Evolutionary conservation across 2,329 filamentous ascomycete species (phyloP).

Genomic region (Sordariomycetes sp.): DNA sequence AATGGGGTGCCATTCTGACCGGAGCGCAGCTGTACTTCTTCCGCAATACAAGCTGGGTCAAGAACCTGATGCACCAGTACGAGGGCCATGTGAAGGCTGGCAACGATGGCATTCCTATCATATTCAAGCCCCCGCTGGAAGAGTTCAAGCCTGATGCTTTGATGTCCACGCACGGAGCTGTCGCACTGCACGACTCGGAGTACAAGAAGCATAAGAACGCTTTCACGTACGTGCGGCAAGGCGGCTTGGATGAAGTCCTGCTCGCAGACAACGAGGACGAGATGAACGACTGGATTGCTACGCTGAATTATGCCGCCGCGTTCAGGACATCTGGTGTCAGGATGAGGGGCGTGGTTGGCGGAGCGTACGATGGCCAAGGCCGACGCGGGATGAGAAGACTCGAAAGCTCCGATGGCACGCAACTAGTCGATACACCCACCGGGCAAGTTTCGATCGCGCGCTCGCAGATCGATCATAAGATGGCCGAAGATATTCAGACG

Average conservation of each 20-base stretch:
- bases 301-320: slow-evolving; percentile 91
- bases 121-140: slow-evolving; percentile 82
- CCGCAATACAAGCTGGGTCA: slow-evolving; percentile 86
- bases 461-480: slow-evolving; percentile 67
- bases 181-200: slow-evolving; percentile 73
- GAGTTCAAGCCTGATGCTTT: slow-evolving; percentile 91
- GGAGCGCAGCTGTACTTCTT: slow-evolving; percentile 98
- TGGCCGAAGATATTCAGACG: slow-evolving; percentile 77
- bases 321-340: slow-evolving; percentile 87
- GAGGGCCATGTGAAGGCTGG: slow-evolving; percentile 73
- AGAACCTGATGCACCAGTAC: slow-evolving; percentile 80
- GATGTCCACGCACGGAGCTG: slow-evolving; percentile 88
- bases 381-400: slow-evolving; percentile 63
- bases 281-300: slow-evolving; percentile 93
- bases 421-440: slow-evolving; percentile 57
- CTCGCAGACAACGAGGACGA: slow-evolving; percentile 84
- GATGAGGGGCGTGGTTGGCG: slow-evolving; percentile 79
- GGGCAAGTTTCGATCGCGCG: slow-evolving; percentile 67
- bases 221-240: slow-evolving; percentile 82
- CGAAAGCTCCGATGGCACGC: slow-evolving; percentile 50
- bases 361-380: slow-evolving; percentile 75
- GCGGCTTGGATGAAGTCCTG: slow-evolving; percentile 81
- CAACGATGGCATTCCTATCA: slow-evolving; percentile 65
- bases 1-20: slow-evolving; percentile 95
- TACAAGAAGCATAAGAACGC: slow-evolving; percentile 97